Percentiles rank a stretch among this genome's conserved stretches.
These are phyloP conservation scores for Staphylotrichum longicolle DNA, from an alignment of 495 filamentous ascomycete species.

Conservation along the genomic window DNA sequence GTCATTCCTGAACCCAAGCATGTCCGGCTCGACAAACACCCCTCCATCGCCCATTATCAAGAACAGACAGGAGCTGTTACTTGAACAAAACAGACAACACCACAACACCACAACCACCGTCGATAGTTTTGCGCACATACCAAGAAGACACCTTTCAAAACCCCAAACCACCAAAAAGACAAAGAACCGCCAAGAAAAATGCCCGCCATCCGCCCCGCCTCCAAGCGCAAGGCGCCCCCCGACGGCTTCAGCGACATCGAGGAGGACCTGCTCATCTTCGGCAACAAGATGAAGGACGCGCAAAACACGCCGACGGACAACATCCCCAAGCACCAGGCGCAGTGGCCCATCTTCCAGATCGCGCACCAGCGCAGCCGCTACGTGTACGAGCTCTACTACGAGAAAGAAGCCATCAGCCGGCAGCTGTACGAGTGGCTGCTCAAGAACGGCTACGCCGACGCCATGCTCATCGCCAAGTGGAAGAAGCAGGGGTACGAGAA, in stretches of 20 bases:
- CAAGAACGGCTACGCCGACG: slow-evolving; percentile 95
- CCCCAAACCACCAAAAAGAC: slow-evolving; percentile 2
- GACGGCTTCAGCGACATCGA: slow-evolving; percentile 96
- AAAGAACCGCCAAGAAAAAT: slow-evolving; percentile 36
- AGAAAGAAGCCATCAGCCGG: slow-evolving; percentile 91
- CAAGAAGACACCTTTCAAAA: not conserved
- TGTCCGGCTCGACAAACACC: not conserved
- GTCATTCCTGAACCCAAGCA: not conserved
- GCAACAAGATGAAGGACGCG: slow-evolving; percentile 98
- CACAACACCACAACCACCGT: not conserved
- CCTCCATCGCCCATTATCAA: too few species aligned
- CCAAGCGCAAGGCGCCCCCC: slow-evolving; percentile 85
- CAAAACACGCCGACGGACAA: slow-evolving; percentile 64
- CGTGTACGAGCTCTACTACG: slow-evolving; percentile 97
- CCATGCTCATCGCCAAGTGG: slow-evolving; percentile 96
- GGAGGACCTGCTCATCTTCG: slow-evolving; percentile 91
- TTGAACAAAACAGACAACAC: not conserved
- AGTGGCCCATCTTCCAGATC: slow-evolving; percentile 98
- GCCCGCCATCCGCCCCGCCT: slow-evolving; percentile 77
- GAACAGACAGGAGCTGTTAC: too few species aligned
- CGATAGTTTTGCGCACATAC: not conserved
- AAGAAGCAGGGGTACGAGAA: slow-evolving; percentile 99
- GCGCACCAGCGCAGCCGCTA: slow-evolving; percentile 89
- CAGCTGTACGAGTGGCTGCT: slow-evolving; percentile 92
- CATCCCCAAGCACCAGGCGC: slow-evolving; percentile 71